phyloP scores from a whole-genome alignment of 495 filamentous ascomycete genomes.

The Letharia columbiana region DNA sequence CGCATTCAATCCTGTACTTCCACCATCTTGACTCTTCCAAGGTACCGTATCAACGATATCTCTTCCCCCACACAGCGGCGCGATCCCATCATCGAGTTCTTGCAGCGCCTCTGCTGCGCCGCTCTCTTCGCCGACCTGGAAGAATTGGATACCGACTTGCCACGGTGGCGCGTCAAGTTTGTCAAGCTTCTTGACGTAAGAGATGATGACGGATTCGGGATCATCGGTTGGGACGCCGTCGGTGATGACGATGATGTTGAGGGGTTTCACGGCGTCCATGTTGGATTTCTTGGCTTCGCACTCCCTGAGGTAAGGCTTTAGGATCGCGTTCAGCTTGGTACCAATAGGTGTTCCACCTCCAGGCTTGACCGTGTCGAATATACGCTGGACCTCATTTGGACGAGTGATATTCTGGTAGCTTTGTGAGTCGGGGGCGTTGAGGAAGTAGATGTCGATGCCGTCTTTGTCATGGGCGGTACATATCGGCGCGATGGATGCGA shows the following conservation, averaged over 20 bases:
- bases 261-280: conserved; percentile 55
- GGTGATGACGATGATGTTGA: conserved; percentile 92
- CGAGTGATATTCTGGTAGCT: conserved; percentile 52
- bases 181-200: conserved; percentile 63
- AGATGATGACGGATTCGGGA: conserved; percentile 61
- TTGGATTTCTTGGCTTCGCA: conserved; percentile 35
- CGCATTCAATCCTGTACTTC: conserved; percentile 38
- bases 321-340: conserved; percentile 58
- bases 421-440: conserved; percentile 49
- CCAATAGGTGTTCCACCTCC: conserved; percentile 68
- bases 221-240: conserved; percentile 84
- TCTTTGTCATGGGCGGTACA: conserved; percentile 76
- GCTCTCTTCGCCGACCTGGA: conserved; percentile 79
- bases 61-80: conserved; percentile 43
- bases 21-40: conserved; percentile 44
- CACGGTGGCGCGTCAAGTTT: conserved; percentile 61
- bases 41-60: conserved; percentile 95
- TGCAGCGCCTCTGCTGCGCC: conserved; percentile 54
- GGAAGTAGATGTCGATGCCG: conserved; percentile 92
- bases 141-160: conserved; percentile 94
- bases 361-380: conserved; percentile 61
- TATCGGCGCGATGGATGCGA: conserved; percentile 72
- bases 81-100: conserved; percentile 72
- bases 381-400: conserved; percentile 44
- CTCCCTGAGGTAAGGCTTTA: conserved; percentile 57